Percentiles rank a stretch among this genome's conserved stretches.
phyloP scores from a whole-genome alignment of 768 basidiomycete genomes.

The Aureoboletus auriporus region DNA sequence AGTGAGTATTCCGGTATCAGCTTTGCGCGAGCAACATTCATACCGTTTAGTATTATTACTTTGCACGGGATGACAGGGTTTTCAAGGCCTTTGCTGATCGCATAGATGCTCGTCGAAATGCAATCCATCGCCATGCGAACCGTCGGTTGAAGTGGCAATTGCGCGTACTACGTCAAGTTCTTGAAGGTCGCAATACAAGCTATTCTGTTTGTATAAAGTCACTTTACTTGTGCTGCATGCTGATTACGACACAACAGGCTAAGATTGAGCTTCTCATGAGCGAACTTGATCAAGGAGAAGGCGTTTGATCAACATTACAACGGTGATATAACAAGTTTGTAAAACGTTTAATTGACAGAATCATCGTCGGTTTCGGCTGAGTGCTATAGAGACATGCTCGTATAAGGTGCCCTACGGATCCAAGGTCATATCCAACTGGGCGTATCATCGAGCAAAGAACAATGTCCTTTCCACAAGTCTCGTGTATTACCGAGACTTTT shows the following conservation, averaged over 20 bases:
- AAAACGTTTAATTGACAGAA: background rate
- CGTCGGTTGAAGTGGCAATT: constrained; percentile 71
- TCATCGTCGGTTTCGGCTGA: background rate
- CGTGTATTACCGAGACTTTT: background rate
- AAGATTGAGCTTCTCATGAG: constrained; percentile 60
- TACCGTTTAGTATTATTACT: constrained; percentile 63
- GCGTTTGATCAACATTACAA: constrained; percentile 32
- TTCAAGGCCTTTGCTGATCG: constrained; percentile 62
- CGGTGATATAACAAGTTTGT: background rate
- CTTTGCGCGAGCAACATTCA: background rate
- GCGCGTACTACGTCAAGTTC: constrained; percentile 52
- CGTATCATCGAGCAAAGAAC: constrained; percentile 78
- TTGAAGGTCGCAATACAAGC: constrained; percentile 64
- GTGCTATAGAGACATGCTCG: constrained; percentile 42
- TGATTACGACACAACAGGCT: constrained; percentile 33
- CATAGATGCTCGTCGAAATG: constrained; percentile 34
- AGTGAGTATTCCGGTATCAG: constrained; percentile 38
- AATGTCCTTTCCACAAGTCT: constrained; percentile 4
- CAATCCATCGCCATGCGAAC: constrained; percentile 46
- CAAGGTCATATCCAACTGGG: constrained; percentile 57
- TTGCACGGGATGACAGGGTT: constrained; percentile 89
- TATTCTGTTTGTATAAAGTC: constrained; percentile 50
- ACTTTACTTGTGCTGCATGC: background rate
- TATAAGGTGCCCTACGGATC: constrained; percentile 73
- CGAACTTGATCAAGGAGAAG: constrained; percentile 64